Evolutionary conservation across 208 protist genomes (phyloP).

Genomic region (Porcisia deanei): DNA sequence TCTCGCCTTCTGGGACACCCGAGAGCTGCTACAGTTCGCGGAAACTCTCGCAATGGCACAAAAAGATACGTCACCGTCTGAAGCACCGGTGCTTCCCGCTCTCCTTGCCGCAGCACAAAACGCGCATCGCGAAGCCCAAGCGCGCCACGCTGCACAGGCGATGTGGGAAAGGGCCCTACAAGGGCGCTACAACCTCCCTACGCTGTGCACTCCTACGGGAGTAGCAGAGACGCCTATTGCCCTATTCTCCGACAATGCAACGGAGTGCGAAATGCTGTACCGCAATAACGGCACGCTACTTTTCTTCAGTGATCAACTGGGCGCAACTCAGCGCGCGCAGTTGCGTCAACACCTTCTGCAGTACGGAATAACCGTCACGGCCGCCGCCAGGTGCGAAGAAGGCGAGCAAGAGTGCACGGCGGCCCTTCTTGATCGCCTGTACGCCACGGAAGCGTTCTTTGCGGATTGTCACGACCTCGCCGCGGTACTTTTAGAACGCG

Average conservation of each 20-base stretch:
- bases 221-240: neutral
- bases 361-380: constrained; percentile 15
- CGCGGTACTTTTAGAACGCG: neutral
- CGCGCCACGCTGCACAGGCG: constrained; percentile 20
- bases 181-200: constrained; percentile 17
- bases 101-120: constrained; percentile 8
- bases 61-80: neutral
- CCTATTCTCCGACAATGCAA: neutral
- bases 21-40: constrained; percentile 14
- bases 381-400: constrained; percentile 7
- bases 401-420: constrained; percentile 31
- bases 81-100: constrained; percentile 5
- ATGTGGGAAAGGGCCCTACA: constrained; percentile 12
- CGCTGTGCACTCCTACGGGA: neutral
- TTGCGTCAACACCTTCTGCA: constrained; percentile 19
- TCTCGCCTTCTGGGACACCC: constrained; percentile 28
- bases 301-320: constrained; percentile 20
- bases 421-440: constrained; percentile 31
- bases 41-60: neutral
- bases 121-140: constrained; percentile 14
- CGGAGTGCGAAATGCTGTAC: constrained; percentile 6
- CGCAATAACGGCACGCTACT: constrained; percentile 30
- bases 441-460: constrained; percentile 10
- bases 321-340: constrained; percentile 4
- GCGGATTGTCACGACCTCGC: constrained; percentile 20